Evolutionary conservation across 2,329 filamentous ascomycete genomes (phyloP), one percentile per base, ranked within the genome.

Genomic region (Septoria linicola): DNA sequence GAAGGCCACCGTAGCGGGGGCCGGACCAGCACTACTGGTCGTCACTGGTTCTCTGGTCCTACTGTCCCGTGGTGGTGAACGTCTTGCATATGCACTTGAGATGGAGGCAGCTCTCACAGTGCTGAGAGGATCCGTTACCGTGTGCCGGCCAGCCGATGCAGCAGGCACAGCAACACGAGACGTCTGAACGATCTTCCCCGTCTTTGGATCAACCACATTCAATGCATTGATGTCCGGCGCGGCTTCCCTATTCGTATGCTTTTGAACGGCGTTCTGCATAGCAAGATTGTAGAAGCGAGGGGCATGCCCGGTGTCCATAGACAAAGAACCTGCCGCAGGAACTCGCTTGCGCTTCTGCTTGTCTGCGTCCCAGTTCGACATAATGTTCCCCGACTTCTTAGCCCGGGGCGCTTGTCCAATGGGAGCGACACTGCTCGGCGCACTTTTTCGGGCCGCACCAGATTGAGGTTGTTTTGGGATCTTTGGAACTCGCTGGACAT

Each of bases 201-300:
- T 68, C 35, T 54, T 64, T 3, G 63, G 57, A 54, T 69, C 62
- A 8, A 68, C 37, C 3, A 64, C 56, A 7, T 39, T 55, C 16
- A 69, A 55, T 20, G 53, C 54, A 32, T 51, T 59, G 8, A 58
- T 16, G 42, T 67, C 60, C 6, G 66, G 66, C 4, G 59, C 57
- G 19, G 51, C 57, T 37, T 69, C 66, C 34, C 59, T 63, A 5
- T 49, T 32, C 11, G 55, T 51, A 36, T 58, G 59, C 6, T 58
- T 59, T n/a, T 62, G 59, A 30, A 57, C 55, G 17, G 58, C 41
- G 30, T 60, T 49, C 36, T 64, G 57, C 2, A 37, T 53, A 2
- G 58, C 50, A 3, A 68, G 44, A 20, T 56, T 59, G 2, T 53
- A 46, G 63, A 68, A 21, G 51, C 54, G 3, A 43, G 34, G 8